These are phyloP conservation scores for Gymnopus androsaceus DNA, from an alignment of 1,284 basidiomycete species.

Conservation along the genomic window DNA sequence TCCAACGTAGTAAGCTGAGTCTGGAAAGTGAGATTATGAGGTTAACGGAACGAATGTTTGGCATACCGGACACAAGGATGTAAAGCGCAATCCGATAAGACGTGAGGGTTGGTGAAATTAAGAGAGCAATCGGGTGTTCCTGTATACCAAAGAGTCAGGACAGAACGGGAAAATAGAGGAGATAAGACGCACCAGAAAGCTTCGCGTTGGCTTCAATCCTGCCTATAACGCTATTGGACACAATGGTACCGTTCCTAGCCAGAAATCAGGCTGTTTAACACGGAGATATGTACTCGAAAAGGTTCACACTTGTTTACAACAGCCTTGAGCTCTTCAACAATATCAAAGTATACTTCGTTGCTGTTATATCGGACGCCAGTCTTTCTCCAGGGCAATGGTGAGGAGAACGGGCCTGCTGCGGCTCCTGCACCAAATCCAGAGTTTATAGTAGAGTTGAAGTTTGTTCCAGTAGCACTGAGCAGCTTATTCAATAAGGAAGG, in stretches of 20 bases:
- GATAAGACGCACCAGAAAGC: conserved; percentile 62
- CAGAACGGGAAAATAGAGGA: neutral
- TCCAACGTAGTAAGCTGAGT: conserved; percentile 82
- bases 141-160: conserved; percentile 27
- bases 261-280: neutral
- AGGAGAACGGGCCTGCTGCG: conserved; percentile 76
- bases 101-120: conserved; percentile 77
- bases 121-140: conserved; percentile 89
- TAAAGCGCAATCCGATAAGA: conserved; percentile 80
- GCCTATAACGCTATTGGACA: conserved; percentile 78
- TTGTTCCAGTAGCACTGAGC: conserved; percentile 61
- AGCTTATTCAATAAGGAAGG: conserved; percentile 84
- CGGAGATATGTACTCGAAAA: neutral
- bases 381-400: conserved; percentile 93
- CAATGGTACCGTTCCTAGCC: conserved; percentile 72
- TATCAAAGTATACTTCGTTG: conserved; percentile 95
- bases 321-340: conserved; percentile 82
- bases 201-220: conserved; percentile 80
- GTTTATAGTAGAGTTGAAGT: conserved; percentile 44
- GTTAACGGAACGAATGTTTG: neutral
- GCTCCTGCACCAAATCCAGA: conserved; percentile 42
- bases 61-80: conserved; percentile 88
- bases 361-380: conserved; percentile 82
- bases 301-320: conserved; percentile 76
- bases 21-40: conserved; percentile 11